Conservation (phyloP, 1,284 basidiomycete species). For the Trametes hirsuta region DNA sequence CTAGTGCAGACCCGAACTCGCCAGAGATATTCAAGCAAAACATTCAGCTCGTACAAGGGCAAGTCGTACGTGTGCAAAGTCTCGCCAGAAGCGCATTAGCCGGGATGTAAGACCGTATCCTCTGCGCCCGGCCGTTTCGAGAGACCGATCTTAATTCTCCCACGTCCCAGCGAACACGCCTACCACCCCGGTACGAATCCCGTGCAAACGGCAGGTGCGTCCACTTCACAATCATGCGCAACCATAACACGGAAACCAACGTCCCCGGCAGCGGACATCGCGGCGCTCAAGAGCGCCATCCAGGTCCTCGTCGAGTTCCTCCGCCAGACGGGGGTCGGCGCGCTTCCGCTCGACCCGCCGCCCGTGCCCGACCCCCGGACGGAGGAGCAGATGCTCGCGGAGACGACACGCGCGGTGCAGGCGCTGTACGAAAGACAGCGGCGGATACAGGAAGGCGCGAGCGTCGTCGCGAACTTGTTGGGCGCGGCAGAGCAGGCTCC, state of each 20-base stretch:
- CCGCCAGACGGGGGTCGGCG: slow-evolving; percentile 54
- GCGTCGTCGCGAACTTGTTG: slow-evolving; percentile 42
- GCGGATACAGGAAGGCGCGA: slow-evolving; percentile 47
- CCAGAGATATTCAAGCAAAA: slow-evolving; percentile 59
- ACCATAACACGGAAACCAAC: neutral
- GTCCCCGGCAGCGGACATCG: slow-evolving; percentile 42
- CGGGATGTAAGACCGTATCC: slow-evolving; percentile 47
- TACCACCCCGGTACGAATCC: slow-evolving; percentile 54
- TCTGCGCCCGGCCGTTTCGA: neutral
- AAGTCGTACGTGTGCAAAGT: slow-evolving; percentile 47
- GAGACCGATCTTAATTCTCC: neutral
- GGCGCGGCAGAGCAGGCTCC: slow-evolving; percentile 23
- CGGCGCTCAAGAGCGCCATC: slow-evolving; percentile 49
- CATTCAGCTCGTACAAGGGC: slow-evolving; percentile 47
- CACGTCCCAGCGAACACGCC: slow-evolving; percentile 48
- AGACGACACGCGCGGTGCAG: slow-evolving; percentile 42
- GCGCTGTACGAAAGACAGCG: slow-evolving; percentile 43
- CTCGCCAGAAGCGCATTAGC: slow-evolving; percentile 48
- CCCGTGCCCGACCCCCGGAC: slow-evolving; percentile 24
- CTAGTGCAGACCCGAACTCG: slow-evolving; percentile 49
- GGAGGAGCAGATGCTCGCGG: slow-evolving; percentile 40
- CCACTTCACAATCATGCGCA: neutral
- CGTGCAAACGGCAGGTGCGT: slow-evolving; percentile 50
- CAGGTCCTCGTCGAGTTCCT: slow-evolving; percentile 47
- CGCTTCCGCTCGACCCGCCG: slow-evolving; percentile 44